A percentile compares a stretch with the other conserved stretches of the same genome.
Conservation (phyloP, 495 filamentous ascomycete genomes). For the Lophiostoma macrostomum region DNA sequence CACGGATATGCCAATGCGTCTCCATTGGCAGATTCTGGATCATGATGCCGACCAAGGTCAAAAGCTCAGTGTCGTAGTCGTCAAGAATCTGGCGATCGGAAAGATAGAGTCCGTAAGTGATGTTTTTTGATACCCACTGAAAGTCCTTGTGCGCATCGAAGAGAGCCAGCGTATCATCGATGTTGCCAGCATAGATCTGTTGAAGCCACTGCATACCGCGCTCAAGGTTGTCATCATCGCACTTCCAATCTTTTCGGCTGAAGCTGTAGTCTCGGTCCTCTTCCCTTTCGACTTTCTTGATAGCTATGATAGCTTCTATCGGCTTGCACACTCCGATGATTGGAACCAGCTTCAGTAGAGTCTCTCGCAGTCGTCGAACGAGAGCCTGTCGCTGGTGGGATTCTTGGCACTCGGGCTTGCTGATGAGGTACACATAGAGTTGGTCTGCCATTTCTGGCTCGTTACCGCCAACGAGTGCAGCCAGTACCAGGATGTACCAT, state of each 20-base stretch:
- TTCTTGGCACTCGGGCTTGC: conserved; percentile 42
- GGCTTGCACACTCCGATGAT: conserved; percentile 56
- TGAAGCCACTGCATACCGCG: conserved; percentile 49
- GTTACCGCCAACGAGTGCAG: conserved; percentile 47
- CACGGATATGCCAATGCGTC: conserved; percentile 59
- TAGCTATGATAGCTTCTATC: conserved; percentile 49
- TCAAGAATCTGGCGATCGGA: conserved; percentile 53
- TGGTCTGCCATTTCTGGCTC: conserved; percentile 49
- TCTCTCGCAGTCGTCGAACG: conserved; percentile 52
- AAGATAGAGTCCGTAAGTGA: conserved; percentile 59
- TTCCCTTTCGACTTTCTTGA: conserved; percentile 47
- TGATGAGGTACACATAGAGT: conserved; percentile 52
- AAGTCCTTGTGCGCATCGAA: conserved; percentile 55
- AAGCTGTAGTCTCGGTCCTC: conserved; percentile 54
- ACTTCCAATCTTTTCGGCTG: conserved; percentile 41
- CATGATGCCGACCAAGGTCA: conserved; percentile 58
- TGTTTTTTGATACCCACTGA: conserved; percentile 38
- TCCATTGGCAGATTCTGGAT: conserved; percentile 53
- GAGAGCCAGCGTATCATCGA: conserved; percentile 41
- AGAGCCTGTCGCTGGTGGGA: conserved; percentile 46
- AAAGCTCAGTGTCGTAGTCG: conserved; percentile 54
- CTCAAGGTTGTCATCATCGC: conserved; percentile 49
- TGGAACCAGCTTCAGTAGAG: conserved; percentile 50
- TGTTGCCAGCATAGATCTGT: conserved; percentile 44
- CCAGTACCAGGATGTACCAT: conserved; percentile 20